Evolutionary conservation across 2,329 filamentous ascomycete genomes (phyloP).

Genomic region (Rutstroemia sp.): DNA sequence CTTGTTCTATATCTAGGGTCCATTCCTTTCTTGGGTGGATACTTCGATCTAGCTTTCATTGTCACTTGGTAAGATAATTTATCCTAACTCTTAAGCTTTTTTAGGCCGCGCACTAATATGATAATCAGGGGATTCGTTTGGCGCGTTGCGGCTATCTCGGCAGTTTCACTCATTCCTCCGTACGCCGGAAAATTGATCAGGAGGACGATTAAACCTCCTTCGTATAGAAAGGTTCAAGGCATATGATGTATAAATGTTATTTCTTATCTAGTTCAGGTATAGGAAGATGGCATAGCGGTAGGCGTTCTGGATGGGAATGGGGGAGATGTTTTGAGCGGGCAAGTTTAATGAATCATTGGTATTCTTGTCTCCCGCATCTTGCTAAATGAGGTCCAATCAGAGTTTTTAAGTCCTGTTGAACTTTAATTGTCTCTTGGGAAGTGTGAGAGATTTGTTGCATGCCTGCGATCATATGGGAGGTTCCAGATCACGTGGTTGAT

Average conservation of each 20-base stretch:
- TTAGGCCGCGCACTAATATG: neutral
- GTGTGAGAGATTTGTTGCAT: too few species aligned
- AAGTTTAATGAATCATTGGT: neutral
- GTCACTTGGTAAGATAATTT: constrained; percentile 51
- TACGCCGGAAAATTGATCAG: constrained; percentile 82
- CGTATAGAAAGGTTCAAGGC: constrained; percentile 85
- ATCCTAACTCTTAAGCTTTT: neutral
- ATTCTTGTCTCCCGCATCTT: neutral
- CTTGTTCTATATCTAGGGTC: constrained; percentile 72
- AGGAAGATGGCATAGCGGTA: neutral
- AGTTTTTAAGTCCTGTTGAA: too few species aligned
- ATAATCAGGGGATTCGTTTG: constrained; percentile 73
- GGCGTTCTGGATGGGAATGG: neutral
- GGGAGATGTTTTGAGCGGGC: neutral
- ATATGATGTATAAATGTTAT: constrained; percentile 30
- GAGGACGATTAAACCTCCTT: constrained; percentile 81
- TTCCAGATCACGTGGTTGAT: too few species aligned
- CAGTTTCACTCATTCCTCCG: constrained; percentile 76
- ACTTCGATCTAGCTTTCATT: constrained; percentile 80
- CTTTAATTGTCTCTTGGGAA: too few species aligned
- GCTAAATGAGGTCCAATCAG: too few species aligned
- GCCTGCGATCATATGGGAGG: too few species aligned
- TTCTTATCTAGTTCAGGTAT: neutral
- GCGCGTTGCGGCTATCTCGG: constrained; percentile 73
- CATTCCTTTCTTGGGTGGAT: constrained; percentile 79